Base-by-base conservation (phyloP, 2,329 filamentous ascomycete species). In the Arthrobotrys musiformis region DNA sequence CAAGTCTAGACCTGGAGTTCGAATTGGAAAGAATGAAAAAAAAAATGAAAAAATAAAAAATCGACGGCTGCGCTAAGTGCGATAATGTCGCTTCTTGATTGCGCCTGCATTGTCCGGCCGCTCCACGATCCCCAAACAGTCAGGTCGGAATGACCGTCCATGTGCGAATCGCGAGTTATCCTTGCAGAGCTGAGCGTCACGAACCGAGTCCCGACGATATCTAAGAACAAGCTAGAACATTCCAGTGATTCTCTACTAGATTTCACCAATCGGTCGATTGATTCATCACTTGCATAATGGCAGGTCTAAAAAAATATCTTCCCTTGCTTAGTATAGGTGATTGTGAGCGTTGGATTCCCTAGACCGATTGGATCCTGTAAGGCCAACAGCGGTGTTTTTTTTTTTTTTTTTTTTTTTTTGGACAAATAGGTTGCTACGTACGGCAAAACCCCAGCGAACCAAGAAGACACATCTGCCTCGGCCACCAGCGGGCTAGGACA, bases 41-140 rank as follows among this genome's bases (percentile, higher is more conserved):
- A n/a, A n/a, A n/a, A n/a, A n/a, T n/a, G n/a, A n/a, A n/a, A n/a
- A n/a, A n/a, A n/a, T n/a, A n/a, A 5, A 24, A 35, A 69, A 48
- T 35, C 46, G 44, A 44, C 28, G 61, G 35, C 35, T 75, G 70
- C 70, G 64, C 58, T 69, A 69, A 75, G 35, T 69, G 62, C 70
- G 64, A 75, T 58, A 69, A 54, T 60, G 46, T 69, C 70, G 72
- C 64, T 76, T 76, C 64, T 64, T 50, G 46, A 48, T 64, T 69
- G 46, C 63, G 46, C 46, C 48, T 28, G 48, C 46, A 54, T 28
- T 56, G 22, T 44, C n/a, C 35, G 40, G 58, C 17, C 62, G 24
- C 44, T 46, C 35, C 28, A 54, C 52, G 30, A 33, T 61, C 63
- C 44, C 42, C 30, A 40, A 54, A 64, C 50, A 76, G 64, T 58